phyloP scores from a whole-genome alignment of 2,329 filamentous ascomycete species.

The Alternaria postmessia region DNA sequence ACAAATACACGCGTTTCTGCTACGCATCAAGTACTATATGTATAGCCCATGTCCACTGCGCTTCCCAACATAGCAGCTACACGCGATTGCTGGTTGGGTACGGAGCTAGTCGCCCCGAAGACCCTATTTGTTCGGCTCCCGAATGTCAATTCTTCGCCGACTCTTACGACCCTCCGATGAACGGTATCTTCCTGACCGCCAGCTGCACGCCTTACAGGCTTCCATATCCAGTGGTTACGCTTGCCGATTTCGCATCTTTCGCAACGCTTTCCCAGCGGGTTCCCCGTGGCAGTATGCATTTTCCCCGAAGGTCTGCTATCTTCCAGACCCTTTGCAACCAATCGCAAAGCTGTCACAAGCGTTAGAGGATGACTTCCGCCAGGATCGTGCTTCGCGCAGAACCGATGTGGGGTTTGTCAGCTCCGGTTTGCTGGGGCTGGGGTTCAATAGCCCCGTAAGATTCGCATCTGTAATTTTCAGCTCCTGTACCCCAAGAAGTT shows the following conservation, averaged over 20 bases:
- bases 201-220: background rate
- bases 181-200: conserved; percentile 1
- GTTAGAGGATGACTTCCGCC: conserved; percentile 11
- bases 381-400: conserved; percentile 11
- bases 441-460: conserved; percentile 6
- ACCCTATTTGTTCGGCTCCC: conserved; percentile 2
- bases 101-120: conserved; percentile 1
- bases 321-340: conserved; percentile 13
- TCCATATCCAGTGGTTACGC: conserved; percentile 7
- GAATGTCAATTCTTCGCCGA: background rate
- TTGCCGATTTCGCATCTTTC: conserved; percentile 15
- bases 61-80: background rate
- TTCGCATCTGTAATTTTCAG: background rate
- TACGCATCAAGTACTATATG: background rate
- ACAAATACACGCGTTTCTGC: background rate
- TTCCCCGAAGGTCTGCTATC: conserved; percentile 8
- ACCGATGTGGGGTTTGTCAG: conserved; percentile 32
- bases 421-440: conserved; percentile 6
- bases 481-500: background rate
- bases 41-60: background rate
- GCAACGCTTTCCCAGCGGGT: conserved; percentile 4
- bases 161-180: background rate
- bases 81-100: background rate
- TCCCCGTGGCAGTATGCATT: conserved; percentile 11
- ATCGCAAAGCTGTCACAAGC: conserved; percentile 7